Conservation (phyloP, 2,329 filamentous ascomycete species). For the Alternaria atra region DNA sequence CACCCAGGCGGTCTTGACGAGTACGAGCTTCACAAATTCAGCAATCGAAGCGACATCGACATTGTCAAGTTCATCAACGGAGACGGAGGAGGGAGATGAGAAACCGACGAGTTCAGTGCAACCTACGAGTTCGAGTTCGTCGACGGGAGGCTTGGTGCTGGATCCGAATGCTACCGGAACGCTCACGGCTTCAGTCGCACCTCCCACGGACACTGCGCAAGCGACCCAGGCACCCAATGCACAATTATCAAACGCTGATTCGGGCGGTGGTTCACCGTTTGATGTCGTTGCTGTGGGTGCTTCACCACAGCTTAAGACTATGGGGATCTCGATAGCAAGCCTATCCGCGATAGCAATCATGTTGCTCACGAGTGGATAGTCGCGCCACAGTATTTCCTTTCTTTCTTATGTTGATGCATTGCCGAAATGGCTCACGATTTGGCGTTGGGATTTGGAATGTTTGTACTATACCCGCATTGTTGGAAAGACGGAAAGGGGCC, state of each 20-base stretch:
- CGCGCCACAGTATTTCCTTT: background rate
- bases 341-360: constrained; percentile 24
- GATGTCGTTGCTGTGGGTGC: constrained; percentile 44
- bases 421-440: constrained; percentile 22
- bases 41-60: constrained; percentile 13
- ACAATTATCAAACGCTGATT: constrained; percentile 48
- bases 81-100: constrained; percentile 11
- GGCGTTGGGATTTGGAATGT: constrained; percentile 27
- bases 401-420: constrained; percentile 19
- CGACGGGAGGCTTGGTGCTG: constrained; percentile 18
- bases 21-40: constrained; percentile 8
- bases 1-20: constrained; percentile 6
- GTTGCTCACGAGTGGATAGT: constrained; percentile 20
- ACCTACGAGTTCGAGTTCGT: constrained; percentile 10
- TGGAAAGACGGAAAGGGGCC: background rate
- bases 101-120: constrained; percentile 13
- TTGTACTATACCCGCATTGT: constrained; percentile 40
- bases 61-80: constrained; percentile 2
- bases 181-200: constrained; percentile 7
- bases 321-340: constrained; percentile 13
- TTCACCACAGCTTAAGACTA: constrained; percentile 21
- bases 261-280: constrained; percentile 58
- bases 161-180: constrained; percentile 29
- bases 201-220: constrained; percentile 17
- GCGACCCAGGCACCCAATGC: constrained; percentile 30